Conservation (phyloP, 306 rosid genomes). For the Malus sylvestris region DNA sequence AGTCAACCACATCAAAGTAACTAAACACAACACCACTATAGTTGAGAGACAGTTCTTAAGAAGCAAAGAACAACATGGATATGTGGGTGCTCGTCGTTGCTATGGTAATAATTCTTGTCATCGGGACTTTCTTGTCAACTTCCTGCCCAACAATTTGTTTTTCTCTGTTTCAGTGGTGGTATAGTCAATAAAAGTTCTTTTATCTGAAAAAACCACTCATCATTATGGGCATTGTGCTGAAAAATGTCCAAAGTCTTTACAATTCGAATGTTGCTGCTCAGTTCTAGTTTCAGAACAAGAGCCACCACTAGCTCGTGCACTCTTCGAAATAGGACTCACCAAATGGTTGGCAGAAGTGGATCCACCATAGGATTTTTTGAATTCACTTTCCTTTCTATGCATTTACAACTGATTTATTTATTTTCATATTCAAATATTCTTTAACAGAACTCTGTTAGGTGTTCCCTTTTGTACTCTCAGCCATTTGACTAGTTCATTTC, state of each 20-base stretch:
- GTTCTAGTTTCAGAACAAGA: not conserved
- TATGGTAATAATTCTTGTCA: not conserved
- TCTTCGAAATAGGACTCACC: not conserved
- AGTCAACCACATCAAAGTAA: not conserved
- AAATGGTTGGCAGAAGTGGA: not conserved
- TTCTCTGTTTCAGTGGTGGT: not conserved
- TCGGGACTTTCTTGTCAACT: not conserved
- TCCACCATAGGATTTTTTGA: not conserved
- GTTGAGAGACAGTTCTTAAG: not conserved
- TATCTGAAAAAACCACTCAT: not conserved
- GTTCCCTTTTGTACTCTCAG: not conserved
- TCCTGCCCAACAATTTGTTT: not conserved
- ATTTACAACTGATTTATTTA: not conserved
- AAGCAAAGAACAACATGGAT: not conserved
- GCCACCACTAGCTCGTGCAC: not conserved
- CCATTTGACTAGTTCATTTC: not conserved
- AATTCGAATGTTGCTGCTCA: not conserved
- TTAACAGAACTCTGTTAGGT: not conserved
- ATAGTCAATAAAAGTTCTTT: not conserved
- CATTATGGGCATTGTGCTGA: not conserved
- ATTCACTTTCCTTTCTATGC: not conserved
- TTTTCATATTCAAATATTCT: not conserved
- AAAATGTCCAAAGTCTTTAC: not conserved
- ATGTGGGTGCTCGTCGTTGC: not conserved
- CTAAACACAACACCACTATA: not conserved